Base-by-base conservation (phyloP, 148 eudicot genomes). In the Chenopodium berlandieri region DNA sequence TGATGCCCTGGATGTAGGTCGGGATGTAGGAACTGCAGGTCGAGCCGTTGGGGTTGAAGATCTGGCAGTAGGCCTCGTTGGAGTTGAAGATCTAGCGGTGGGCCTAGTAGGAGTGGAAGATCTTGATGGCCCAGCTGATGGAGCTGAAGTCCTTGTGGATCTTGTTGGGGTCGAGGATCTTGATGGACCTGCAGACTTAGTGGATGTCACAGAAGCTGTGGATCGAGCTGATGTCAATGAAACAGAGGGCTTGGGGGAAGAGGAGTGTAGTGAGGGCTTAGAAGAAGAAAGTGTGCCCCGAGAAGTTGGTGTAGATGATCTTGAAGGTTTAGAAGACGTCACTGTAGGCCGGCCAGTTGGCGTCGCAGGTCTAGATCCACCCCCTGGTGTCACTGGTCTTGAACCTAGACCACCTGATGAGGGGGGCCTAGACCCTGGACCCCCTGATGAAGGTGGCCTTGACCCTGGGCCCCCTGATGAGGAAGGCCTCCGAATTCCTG, bases 301-400 rank as follows among this genome's bases (percentile, higher is more conserved):
- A 84, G 92, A 88, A 78, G 92, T 90, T 69, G 99, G 98, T 70
- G 99, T 94, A 72, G 94, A 87, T 14, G 98, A 82, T 85, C 98
- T 90, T 79, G 97, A 87, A 85, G 92, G 88, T 87, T 73, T 94
- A 75, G 95, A 86, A 48, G 87, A 81, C 20, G 90, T 80, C 75
- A 89, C 77, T 73, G 92, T 88, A 56, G 95, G 89, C 12, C 95
- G 93, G 32, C 98, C 94, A 40, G 95, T 94, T 60, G 99, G 99
- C 31, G 98, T 92, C 70, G 89, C 90, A 27, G 98, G 92, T 86
- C 97, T 91, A 79, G 99, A 96, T 54, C 81, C 81, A 34, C 82
- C 79, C 40, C 86, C 85, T 79, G 86, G 85, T 23, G 87, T 84
- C 44, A 50, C 83, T 20, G 89, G 89, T 82, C 89, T 79, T 70